These are phyloP conservation scores for Margaritispora aquatica DNA, from an alignment of 495 filamentous ascomycete genomes.

Conservation along the genomic window DNA sequence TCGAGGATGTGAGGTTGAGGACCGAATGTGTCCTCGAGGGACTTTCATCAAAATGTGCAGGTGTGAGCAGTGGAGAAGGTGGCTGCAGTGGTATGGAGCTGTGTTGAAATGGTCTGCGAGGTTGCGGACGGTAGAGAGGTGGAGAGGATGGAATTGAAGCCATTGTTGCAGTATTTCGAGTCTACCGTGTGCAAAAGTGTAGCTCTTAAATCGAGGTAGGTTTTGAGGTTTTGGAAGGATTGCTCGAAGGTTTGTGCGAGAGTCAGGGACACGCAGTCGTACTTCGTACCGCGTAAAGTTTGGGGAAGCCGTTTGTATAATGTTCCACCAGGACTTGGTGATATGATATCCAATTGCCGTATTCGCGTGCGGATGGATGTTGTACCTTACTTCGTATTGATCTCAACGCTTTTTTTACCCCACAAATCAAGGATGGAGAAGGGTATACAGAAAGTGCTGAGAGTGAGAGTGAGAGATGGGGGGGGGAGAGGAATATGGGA, in stretches of 20 bases:
- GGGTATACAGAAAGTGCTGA: background rate
- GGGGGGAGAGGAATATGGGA: background rate
- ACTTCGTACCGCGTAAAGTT: no score
- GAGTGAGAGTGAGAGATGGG: background rate
- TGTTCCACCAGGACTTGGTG: no score
- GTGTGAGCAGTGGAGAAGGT: slow-evolving; percentile 44
- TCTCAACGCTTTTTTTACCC: background rate
- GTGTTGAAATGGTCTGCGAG: slow-evolving; percentile 68
- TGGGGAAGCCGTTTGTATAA: no score
- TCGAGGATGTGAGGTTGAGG: slow-evolving; percentile 82
- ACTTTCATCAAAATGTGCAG: slow-evolving; percentile 32
- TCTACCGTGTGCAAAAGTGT: no score
- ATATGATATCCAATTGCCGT: no score
- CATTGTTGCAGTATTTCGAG: background rate
- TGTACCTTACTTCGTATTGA: background rate
- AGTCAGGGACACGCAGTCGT: background rate
- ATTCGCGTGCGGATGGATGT: background rate
- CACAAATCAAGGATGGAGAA: background rate
- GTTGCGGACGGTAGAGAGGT: slow-evolving; percentile 63
- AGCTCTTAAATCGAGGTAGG: no score
- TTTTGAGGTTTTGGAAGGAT: no score
- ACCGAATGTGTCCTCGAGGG: slow-evolving; percentile 61
- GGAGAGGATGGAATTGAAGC: slow-evolving; percentile 21
- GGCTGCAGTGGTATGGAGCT: slow-evolving; percentile 45
- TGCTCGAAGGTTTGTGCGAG: background rate